Evolutionary conservation across 257 asterid genomes (phyloP), one percentile per base, ranked within the genome.

Genomic region (Lantana camara): DNA sequence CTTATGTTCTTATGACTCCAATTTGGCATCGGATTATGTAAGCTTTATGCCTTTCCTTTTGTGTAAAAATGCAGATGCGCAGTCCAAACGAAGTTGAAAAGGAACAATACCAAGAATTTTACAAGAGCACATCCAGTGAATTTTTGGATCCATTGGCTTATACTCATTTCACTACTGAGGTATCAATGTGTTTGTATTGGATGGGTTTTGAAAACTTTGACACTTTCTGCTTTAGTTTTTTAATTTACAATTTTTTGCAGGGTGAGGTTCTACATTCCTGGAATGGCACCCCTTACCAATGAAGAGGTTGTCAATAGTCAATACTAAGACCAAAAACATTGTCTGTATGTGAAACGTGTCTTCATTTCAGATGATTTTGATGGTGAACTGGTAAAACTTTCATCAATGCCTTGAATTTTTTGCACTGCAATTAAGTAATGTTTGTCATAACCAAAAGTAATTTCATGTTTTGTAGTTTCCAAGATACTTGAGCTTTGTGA

Each of bases 231-330:
- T 27, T 30, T 58, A 46, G 24, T 52, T 34, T 44, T 77, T n/a
- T n/a, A 47, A 69, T 45, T 38, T 7, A 42, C 54, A 37, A 58
- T 53, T 66, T 71, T 7, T 77, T n/a, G 77, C 79, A 94, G 99
- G 99, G 99, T 58, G 99, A 94, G 85, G 97, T 94, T 90, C 20
- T 94, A 90, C 45, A 83, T 94, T 60, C 99, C 97, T 77, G 99
- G 99, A 42, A 94, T 94, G n/a, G n/a, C n/a, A n/a, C n/a, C n/a
- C n/a, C n/a, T n/a, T n/a, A n/a, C n/a, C n/a, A n/a, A n/a, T n/a
- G n/a, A n/a, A n/a, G n/a, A n/a, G n/a, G n/a, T n/a, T n/a, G n/a
- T n/a, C n/a, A n/a, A n/a, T n/a, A n/a, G n/a, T n/a, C n/a, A n/a
- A n/a, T n/a, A n/a, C n/a, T n/a, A n/a, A n/a, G n/a, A n/a, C n/a